Base-by-base conservation (phyloP, 495 filamentous ascomycete genomes). In the Tuber calosporum region DNA sequence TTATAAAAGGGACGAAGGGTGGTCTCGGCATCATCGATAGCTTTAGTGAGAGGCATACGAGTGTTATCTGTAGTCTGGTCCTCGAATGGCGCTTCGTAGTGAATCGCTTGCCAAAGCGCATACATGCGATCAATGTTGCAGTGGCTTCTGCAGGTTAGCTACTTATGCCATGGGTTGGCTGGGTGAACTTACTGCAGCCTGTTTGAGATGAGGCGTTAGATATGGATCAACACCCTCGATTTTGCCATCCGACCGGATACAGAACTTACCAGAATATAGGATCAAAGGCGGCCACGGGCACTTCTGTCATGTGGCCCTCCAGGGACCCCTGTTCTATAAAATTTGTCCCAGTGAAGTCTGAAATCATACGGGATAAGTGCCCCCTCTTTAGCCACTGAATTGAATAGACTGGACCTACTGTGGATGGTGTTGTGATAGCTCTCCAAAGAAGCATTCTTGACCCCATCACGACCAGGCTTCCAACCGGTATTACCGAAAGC, bases 21-120 rank as follows among this genome's bases (percentile, higher is more conserved):
- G 22, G 72, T 74, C 20, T 37, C 37, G n/a, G 68, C 45, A 22
- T 37, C n/a, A 62, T 74, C 68, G 4, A n/a, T 30, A 36, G 30
- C 41, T 26, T 39, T 19, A 11, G 68, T 38, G 69, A 73, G 72
- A 30, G 73, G 73, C 42, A 74, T 39, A 53, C 72, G 68, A 22
- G 38, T 45, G 1, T 22, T 45, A 4, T 66, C 67, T 38, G 72
- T 26, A 20, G 37, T 2, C 38, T 74, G 43, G 45, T 37, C 68
- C 48, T 70, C 38, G 41, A 74, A 74, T 20, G 19, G 22, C 7
- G 48, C 43, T 4, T 74, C 13, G 34, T 34, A 70, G 48, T 20
- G 19, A 70, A 74, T 70, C 36, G 68, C n/a, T 69, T 74, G 72
- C 72, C 72, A 74, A 26, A 74, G 36, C 19, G 68, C 67, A 39